Percentiles rank a stretch among this genome's conserved stretches.
These are phyloP conservation scores for Cyclotella cryptica DNA, from an alignment of 108 stramenopile species.

Conservation along the genomic window DNA sequence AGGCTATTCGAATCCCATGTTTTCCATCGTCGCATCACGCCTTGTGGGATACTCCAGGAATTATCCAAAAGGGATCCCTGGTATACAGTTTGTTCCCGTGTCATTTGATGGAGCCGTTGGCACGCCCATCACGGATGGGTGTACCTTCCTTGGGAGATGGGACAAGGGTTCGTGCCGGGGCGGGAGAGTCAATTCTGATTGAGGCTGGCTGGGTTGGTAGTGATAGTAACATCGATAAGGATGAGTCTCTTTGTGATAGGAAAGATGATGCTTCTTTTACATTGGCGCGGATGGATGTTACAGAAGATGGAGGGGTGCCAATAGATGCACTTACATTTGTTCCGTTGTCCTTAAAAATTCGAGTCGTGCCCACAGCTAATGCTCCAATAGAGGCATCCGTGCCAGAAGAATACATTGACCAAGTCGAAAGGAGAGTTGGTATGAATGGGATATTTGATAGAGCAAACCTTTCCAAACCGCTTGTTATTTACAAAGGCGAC, in stretches of 20 bases:
- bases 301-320: background rate
- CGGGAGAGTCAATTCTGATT: background rate
- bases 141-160: background rate
- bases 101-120: constrained; percentile 21
- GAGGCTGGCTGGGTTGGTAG: background rate
- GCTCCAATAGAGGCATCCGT: constrained; percentile 2
- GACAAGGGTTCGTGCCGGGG: background rate
- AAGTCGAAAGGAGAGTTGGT: background rate
- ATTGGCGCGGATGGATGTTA: background rate
- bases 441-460: background rate
- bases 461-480: background rate
- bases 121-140: background rate
- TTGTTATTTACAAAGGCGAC: constrained; percentile 9
- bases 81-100: constrained; percentile 13
- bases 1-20: constrained; percentile 12
- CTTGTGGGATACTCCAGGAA: constrained; percentile 17
- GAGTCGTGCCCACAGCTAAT: constrained; percentile 3
- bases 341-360: background rate
- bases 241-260: no score
- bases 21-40: constrained; percentile 9
- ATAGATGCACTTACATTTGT: background rate
- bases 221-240: no score
- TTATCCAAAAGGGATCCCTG: background rate
- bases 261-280: background rate
- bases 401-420: constrained; percentile 4